Percentiles rank a stretch among this genome's conserved stretches.
Conservation (phyloP, 2,329 filamentous ascomycete genomes). For the Mycosphaerella sp. region DNA sequence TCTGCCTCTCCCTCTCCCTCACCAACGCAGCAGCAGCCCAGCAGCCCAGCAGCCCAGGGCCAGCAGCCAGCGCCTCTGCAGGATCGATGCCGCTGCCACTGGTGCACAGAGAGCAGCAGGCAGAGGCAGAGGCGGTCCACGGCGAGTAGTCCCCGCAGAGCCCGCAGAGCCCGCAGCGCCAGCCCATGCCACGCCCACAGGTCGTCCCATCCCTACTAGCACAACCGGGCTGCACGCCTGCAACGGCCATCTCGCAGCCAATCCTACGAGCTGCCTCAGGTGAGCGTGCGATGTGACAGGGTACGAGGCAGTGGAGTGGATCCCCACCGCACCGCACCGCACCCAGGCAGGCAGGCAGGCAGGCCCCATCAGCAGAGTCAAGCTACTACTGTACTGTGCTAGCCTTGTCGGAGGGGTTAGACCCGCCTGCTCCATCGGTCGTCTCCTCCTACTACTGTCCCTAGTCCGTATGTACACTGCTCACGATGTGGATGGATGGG, state of each 20-base stretch:
- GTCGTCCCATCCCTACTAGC: conserved; percentile 24
- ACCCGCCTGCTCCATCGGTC: conserved; percentile 12
- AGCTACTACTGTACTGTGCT: conserved; percentile 23
- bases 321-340: not conserved
- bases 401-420: conserved; percentile 29
- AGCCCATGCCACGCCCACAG: conserved; percentile 21
- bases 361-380: conserved; percentile 24
- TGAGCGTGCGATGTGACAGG: conserved; percentile 25
- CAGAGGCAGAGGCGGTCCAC: conserved; percentile 13
- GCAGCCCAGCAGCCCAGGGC: not conserved
- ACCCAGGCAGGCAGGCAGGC: not conserved
- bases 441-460: too few species aligned
- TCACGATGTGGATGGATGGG: conserved; percentile 5
- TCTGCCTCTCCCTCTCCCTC: conserved; percentile 12
- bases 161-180: conserved; percentile 10
- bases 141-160: conserved; percentile 28
- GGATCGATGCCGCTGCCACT: conserved; percentile 20
- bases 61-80: conserved; percentile 13
- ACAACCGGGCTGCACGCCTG: conserved; percentile 18
- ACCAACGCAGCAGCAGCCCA: conserved; percentile 14
- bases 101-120: conserved; percentile 17
- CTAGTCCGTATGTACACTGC: conserved; percentile 16
- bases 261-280: conserved; percentile 20
- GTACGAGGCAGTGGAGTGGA: conserved; percentile 14
- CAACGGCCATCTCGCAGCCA: conserved; percentile 30